phyloP scores from a whole-genome alignment of 2,329 filamentous ascomycete genomes.

The Apiospora malaysiana region DNA sequence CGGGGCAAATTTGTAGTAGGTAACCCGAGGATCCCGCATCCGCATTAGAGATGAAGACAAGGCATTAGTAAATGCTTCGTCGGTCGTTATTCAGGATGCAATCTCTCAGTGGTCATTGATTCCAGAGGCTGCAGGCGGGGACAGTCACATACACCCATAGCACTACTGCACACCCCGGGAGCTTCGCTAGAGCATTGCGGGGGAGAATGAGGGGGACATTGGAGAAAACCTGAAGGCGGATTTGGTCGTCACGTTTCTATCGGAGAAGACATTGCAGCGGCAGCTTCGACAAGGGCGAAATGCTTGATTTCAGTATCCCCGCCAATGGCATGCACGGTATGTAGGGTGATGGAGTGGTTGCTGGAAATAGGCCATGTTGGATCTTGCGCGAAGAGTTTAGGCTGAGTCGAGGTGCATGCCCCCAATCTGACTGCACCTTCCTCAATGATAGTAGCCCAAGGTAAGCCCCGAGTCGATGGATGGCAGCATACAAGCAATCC shows the following conservation, averaged over 20 bases:
- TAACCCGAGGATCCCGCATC: background rate
- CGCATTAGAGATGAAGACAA: background rate
- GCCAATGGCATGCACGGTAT: background rate
- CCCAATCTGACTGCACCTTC: background rate
- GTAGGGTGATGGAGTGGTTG: background rate
- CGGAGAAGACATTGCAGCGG: background rate
- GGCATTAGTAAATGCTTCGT: background rate
- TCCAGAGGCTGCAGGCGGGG: background rate
- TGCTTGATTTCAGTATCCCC: background rate
- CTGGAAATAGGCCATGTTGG: background rate
- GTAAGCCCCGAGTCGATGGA: background rate
- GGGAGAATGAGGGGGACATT: background rate
- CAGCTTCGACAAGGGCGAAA: background rate
- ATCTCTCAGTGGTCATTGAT: background rate
- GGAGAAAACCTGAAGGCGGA: background rate
- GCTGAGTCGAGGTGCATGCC: background rate
- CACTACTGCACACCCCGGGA: background rate
- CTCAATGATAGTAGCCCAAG: background rate
- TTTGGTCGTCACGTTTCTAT: background rate
- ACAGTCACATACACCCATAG: background rate
- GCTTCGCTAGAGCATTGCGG: background rate
- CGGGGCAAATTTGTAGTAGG: background rate
- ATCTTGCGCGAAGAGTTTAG: background rate
- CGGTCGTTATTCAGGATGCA: background rate
- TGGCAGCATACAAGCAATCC: background rate